Conservation (phyloP, 1,284 basidiomycete species). For the Malassezia obtusa region DNA sequence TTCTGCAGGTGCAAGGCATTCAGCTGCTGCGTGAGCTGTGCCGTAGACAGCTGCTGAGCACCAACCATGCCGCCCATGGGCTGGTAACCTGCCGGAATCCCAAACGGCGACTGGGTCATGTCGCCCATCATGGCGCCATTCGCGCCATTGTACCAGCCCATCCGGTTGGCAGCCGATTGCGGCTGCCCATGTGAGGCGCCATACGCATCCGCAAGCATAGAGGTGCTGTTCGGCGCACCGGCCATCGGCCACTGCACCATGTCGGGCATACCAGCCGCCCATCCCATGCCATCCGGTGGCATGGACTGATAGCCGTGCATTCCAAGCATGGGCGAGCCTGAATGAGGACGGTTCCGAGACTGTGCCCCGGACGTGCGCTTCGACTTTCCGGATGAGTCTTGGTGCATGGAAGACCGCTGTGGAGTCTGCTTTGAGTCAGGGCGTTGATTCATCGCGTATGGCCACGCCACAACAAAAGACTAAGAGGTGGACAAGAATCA, state of each 20-base stretch:
- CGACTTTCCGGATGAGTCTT: background rate
- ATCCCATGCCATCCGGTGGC: background rate
- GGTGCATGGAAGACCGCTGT: background rate
- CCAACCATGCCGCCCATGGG: background rate
- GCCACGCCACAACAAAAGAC: too few relatives aligned
- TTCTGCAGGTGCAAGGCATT: constrained; percentile 9
- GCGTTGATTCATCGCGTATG: background rate
- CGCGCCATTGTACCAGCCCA: constrained; percentile 9
- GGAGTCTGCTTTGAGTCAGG: background rate
- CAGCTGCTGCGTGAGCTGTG: constrained; percentile 8
- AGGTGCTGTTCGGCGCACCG: background rate
- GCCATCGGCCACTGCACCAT: constrained; percentile 6
- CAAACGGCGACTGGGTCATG: background rate
- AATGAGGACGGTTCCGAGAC: background rate
- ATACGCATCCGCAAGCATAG: constrained; percentile 9
- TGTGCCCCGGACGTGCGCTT: background rate
- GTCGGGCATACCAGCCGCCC: background rate
- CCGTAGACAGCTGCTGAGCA: background rate
- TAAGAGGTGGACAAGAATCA: too few relatives aligned
- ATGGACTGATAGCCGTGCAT: background rate
- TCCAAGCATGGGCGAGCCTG: background rate
- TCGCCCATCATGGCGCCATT: background rate
- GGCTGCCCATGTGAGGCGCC: constrained; percentile 17
- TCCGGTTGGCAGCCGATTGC: background rate
- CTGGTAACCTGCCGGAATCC: background rate